Percentiles rank a stretch among this genome's conserved stretches.
Evolutionary conservation across 176 grass and related monocot species (phyloP).

Genomic region (Tillandsia leiboldiana): DNA sequence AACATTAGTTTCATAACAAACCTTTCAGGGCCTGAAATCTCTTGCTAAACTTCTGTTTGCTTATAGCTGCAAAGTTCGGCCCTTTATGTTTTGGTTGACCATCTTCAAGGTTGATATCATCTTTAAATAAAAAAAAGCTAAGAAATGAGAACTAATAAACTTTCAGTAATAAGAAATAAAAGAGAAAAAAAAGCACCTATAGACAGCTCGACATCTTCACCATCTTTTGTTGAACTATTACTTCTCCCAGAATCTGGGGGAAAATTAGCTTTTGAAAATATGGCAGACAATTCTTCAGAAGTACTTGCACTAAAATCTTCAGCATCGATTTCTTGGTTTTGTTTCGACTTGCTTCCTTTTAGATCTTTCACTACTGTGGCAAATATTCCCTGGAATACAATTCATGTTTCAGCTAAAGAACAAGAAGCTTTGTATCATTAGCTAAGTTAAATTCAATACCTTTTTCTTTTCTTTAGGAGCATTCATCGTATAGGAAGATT

Average conservation of each 20-base stretch:
- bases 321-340: slow-evolving; percentile 32
- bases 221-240: slow-evolving; percentile 42
- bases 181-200: slow-evolving; percentile 51
- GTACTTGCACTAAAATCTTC: slow-evolving; percentile 34
- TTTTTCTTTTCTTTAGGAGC: slow-evolving; percentile 82
- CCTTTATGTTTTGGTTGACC: slow-evolving; percentile 63
- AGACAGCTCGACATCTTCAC: slow-evolving; percentile 47
- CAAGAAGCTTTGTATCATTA: slow-evolving; percentile 7
- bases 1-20: slow-evolving; percentile 21
- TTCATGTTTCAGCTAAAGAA: slow-evolving; percentile 15
- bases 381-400: slow-evolving; percentile 64
- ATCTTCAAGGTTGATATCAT: slow-evolving; percentile 90
- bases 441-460: slow-evolving; percentile 31
- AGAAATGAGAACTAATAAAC: neutral
- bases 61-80: slow-evolving; percentile 60
- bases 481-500: slow-evolving; percentile 43
- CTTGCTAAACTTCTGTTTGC: slow-evolving; percentile 77
- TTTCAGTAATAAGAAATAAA: neutral
- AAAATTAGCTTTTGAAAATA: slow-evolving; percentile 70
- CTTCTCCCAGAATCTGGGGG: slow-evolving; percentile 40
- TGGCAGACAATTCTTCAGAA: slow-evolving; percentile 45
- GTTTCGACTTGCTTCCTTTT: slow-evolving; percentile 75
- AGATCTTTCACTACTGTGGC: slow-evolving; percentile 75
- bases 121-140: slow-evolving; percentile 31
- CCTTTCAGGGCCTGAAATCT: slow-evolving; percentile 72